Percentiles rank a stretch among this genome's conserved stretches.
phyloP scores from a whole-genome alignment of 1,284 basidiomycete genomes.

The Trichosporon inkin region DNA sequence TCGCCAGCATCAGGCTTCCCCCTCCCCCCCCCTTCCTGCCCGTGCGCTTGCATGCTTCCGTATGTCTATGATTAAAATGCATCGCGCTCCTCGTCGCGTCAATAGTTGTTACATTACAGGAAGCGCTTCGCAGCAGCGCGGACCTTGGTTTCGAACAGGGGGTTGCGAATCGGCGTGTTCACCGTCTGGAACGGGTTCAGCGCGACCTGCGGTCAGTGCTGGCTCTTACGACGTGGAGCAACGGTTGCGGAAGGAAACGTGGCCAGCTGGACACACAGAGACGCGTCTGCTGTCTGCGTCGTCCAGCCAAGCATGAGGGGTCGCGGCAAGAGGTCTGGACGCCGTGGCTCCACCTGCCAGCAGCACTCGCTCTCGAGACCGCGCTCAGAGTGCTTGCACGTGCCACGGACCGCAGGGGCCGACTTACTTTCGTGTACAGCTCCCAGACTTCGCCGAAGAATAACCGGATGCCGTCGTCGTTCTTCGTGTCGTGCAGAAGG shows the following conservation, averaged over 20 bases:
- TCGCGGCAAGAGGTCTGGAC: no score
- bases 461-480: slow-evolving; percentile 85
- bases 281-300: neutral
- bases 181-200: slow-evolving; percentile 90
- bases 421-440: slow-evolving; percentile 79
- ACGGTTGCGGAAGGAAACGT: neutral
- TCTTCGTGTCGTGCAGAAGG: slow-evolving; percentile 84
- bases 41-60: no score
- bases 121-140: slow-evolving; percentile 80
- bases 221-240: neutral
- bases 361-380: no score
- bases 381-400: no score
- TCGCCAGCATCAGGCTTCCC: no score
- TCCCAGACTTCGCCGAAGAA: slow-evolving; percentile 96
- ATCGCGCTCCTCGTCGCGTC: neutral
- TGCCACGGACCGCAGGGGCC: no score
- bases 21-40: no score
- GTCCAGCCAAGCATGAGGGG: no score
- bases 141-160: slow-evolving; percentile 74
- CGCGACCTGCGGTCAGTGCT: slow-evolving; percentile 59
- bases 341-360: neutral
- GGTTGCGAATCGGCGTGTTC: slow-evolving; percentile 73
- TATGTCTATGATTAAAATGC: no score
- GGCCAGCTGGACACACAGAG: neutral
- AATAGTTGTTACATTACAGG: slow-evolving; percentile 53